Base-by-base conservation (phyloP, 257 asterid species). In the Lithospermum erythrorhizon region DNA sequence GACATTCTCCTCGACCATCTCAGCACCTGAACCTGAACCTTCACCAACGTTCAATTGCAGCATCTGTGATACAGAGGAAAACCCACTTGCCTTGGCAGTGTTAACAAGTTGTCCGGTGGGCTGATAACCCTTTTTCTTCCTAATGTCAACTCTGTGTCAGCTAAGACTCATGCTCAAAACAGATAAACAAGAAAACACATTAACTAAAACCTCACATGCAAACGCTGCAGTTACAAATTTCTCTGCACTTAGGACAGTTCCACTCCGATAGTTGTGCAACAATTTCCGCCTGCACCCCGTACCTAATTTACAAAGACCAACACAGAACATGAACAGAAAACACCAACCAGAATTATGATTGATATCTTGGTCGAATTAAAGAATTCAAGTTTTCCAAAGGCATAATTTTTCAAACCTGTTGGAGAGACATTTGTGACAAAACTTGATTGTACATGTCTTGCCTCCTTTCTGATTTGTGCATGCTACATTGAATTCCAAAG, bases 171-270 rank as follows among this genome's bases (percentile, higher is more conserved):
- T 9, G 14, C 17, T 51, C 5, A 21, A 20, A 5, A 17, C 32
- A 20, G 30, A 3, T 32, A 17, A 58, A 21, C 30, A 61, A 57
- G 62, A 19, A 14, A 57, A 10, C 25, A 68, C 64, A 57, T 58
- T 63, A 57, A 41, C 49, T 45, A 57, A 29, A 62, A 21, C 70
- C 80, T 77, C 68, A 84, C 97, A 75, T 81, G 86, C 95, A 86
- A 4, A 66, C 27, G 68, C 97, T 89, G 79, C 97, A 87, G 76
- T 89, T 89, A 79, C 97, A 89, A 69, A 82, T 82, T 61, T 80
- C 93, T 62, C 82, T 80, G 70, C 97, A 89, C 72, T 66, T 84
- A 24, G 97, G 97, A 66, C 97, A 89, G 65, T 27, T 67, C 97
- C 97, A 89, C 24, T 82, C 78, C 67, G 51, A 75, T 32, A 35